Conservation (phyloP, 805 yeast species). For the Zygosaccharomyces bailii region DNA sequence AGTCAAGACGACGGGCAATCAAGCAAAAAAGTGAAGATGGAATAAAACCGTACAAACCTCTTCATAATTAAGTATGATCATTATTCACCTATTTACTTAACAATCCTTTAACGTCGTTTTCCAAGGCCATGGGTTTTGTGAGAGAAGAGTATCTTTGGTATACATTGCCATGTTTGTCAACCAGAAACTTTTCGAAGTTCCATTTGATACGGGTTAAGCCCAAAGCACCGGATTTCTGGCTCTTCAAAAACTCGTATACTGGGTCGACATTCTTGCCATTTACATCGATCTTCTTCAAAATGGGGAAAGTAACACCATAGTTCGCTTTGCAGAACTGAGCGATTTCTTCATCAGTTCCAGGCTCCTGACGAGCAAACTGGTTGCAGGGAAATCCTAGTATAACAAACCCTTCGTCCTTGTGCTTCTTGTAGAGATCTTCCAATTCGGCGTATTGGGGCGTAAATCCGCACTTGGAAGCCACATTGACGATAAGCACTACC, state of each 20-base stretch:
- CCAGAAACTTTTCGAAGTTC: slow-evolving; percentile 74
- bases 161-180: slow-evolving; percentile 54
- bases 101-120: slow-evolving; percentile 54
- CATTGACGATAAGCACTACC: slow-evolving; percentile 79
- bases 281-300: slow-evolving; percentile 81
- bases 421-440: slow-evolving; percentile 63
- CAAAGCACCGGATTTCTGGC: slow-evolving; percentile 51
- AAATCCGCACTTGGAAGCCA: slow-evolving; percentile 81
- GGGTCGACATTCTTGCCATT: slow-evolving; percentile 81
- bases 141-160: slow-evolving; percentile 60
- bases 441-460: slow-evolving; percentile 75
- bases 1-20: slow-evolving; percentile 9
- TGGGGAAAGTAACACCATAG: slow-evolving; percentile 90
- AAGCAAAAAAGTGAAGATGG: slow-evolving; percentile 16
- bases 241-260: slow-evolving; percentile 74
- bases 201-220: slow-evolving; percentile 73
- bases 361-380: slow-evolving; percentile 81
- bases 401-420: slow-evolving; percentile 57
- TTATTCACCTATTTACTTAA: slow-evolving; percentile 32
- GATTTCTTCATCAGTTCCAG: slow-evolving; percentile 66
- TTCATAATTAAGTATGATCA: neutral
- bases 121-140: slow-evolving; percentile 62
- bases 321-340: slow-evolving; percentile 68
- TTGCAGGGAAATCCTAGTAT: slow-evolving; percentile 88
- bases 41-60: slow-evolving; percentile 5